Evolutionary conservation across 2,329 filamentous ascomycete species (phyloP).

Genomic region (Grosmannia clavigera): DNA sequence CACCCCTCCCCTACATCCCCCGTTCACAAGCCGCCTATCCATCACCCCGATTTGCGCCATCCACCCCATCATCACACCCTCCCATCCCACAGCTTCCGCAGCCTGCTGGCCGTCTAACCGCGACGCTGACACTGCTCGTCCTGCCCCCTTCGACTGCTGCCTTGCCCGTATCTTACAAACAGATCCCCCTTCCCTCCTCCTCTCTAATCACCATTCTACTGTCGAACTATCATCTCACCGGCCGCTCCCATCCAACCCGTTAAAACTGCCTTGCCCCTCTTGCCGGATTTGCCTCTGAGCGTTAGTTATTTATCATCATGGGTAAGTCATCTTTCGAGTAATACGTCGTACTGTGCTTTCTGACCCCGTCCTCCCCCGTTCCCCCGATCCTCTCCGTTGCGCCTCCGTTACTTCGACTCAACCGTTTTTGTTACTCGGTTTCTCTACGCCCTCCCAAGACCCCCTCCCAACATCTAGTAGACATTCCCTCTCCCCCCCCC

Average conservation of each 20-base stretch:
- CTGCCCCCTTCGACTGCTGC: background rate
- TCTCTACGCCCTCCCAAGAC: background rate
- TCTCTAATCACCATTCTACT: background rate
- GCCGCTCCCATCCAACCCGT: background rate
- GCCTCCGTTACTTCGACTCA: slow-evolving; percentile 2
- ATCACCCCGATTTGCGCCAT: background rate
- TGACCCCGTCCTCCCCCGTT: background rate
- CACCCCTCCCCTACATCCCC: background rate
- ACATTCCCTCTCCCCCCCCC: background rate
- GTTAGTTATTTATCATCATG: slow-evolving; percentile 6
- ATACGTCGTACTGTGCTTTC: slow-evolving; percentile 1
- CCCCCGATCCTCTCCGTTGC: slow-evolving; percentile 2
- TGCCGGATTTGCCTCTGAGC: background rate
- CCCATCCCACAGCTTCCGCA: background rate
- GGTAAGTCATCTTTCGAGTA: slow-evolving; percentile 6
- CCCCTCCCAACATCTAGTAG: background rate
- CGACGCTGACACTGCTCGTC: background rate
- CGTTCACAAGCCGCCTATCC: background rate
- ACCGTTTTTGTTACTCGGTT: slow-evolving; percentile 1
- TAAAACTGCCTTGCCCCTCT: background rate
- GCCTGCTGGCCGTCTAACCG: background rate
- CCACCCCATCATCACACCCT: background rate
- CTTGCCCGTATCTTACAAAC: background rate
- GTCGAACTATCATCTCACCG: slow-evolving; percentile 1
- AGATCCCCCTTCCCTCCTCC: background rate